phyloP scores from a whole-genome alignment of 1,284 basidiomycete genomes.

The Agroathelia rolfsii region DNA sequence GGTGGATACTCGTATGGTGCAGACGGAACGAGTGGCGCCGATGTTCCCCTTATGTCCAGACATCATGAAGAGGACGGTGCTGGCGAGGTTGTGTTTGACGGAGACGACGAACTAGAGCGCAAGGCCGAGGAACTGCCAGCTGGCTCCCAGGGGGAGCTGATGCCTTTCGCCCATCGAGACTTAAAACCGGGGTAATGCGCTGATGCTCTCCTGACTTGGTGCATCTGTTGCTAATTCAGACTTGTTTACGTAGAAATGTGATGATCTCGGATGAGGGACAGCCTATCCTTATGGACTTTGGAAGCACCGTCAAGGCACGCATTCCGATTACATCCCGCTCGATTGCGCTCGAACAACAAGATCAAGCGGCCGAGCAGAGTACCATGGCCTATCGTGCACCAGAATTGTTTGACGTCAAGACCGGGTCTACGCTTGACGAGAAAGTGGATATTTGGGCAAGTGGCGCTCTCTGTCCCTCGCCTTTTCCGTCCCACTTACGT shows the following conservation, averaged over 20 bases:
- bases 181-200: slow-evolving; percentile 83
- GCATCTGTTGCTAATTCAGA: slow-evolving; percentile 3
- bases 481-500: slow-evolving; percentile 5
- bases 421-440: slow-evolving; percentile 78
- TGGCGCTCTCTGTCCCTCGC: slow-evolving; percentile 8
- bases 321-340: slow-evolving; percentile 72
- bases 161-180: slow-evolving; percentile 95
- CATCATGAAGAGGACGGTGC: slow-evolving; percentile 41
- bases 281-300: slow-evolving; percentile 97
- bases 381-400: slow-evolving; percentile 96
- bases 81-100: slow-evolving; percentile 63
- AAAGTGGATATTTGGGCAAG: slow-evolving; percentile 93
- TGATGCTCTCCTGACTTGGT: slow-evolving; percentile 3
- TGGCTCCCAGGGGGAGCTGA: slow-evolving; percentile 40
- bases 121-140: slow-evolving; percentile 17
- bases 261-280: slow-evolving; percentile 92
- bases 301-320: slow-evolving; percentile 76
- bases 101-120: slow-evolving; percentile 56
- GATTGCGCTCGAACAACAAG: slow-evolving; percentile 80
- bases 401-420: slow-evolving; percentile 93
- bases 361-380: slow-evolving; percentile 90
- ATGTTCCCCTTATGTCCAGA: slow-evolving; percentile 41
- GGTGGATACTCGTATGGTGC: slow-evolving; percentile 62
- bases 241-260: slow-evolving; percentile 57
- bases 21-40: slow-evolving; percentile 29